Evolutionary conservation across 768 basidiomycete species (phyloP), one percentile per base, ranked within the genome.

Genomic region (Auricularia sp.): DNA sequence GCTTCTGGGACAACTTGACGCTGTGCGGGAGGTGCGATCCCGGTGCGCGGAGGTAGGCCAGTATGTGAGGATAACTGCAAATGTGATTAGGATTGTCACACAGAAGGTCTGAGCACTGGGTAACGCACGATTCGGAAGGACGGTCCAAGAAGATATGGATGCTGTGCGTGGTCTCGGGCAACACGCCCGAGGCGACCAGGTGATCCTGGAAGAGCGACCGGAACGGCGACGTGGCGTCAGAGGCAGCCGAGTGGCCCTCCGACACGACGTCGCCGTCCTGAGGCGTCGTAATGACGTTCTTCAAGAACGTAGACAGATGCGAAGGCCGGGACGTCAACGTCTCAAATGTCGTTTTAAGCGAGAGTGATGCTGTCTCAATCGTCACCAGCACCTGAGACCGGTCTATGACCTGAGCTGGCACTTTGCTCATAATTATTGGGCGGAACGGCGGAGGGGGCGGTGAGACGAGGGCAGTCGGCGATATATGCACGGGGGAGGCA

Each of bases 141-240:
- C 91, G 80, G 71, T 93, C 91, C 29, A 93, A 77, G 75, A 93
- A 93, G 14, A 93, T 69, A 67, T 91, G 87, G 42, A 91, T 21
- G 21, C 3, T 53, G 62, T 53, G n/a, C 62, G 62, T n/a, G 36
- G 62, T 51, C 36, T 63, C 51, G 47, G 43, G 43, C 51, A 63
- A 71, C 44, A 84, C 74, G 5, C 85, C 86, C 63, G 84, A 83
- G 6, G 86, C 82, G 14, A 81, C 74, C 7, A 89, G 81, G 67
- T 90, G 88, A 35, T 83, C 80, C 47, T 79, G 82, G 71, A 89
- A 86, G 65, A 81, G 77, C 0, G 81, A 71, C 18, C 78, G 69
- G 34, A 73, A 66, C 29, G 75, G 67, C 12, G 71, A 68, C 56
- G 71, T 67, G 35, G 73, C 68, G 61, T 72, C 74, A 29, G 35